A percentile compares a stretch with the other conserved stretches of the same genome.
phyloP scores from a whole-genome alignment of 768 basidiomycete genomes.

The Xerocomellus intermedius region DNA sequence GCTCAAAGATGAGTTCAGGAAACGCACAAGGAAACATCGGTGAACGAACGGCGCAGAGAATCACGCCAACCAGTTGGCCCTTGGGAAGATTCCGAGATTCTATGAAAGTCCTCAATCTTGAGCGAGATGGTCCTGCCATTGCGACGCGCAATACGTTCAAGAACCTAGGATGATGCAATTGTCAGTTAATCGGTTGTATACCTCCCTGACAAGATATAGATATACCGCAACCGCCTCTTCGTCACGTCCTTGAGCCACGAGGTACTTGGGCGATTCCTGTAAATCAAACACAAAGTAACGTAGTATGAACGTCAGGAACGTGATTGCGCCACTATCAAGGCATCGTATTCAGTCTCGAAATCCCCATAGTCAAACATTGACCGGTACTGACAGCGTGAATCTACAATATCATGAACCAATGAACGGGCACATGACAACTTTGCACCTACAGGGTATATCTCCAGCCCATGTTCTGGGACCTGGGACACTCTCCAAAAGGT shows the following conservation, averaged over 20 bases:
- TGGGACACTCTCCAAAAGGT: constrained; percentile 41
- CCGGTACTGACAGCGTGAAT: constrained; percentile 38
- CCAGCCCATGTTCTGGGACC: constrained; percentile 59
- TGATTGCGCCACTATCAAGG: constrained; percentile 41
- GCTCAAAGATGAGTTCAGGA: background rate
- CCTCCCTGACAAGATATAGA: background rate
- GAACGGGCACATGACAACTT: background rate
- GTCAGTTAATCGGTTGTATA: background rate
- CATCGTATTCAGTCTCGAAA: background rate
- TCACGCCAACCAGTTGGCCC: constrained; percentile 18
- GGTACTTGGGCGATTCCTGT: constrained; percentile 62
- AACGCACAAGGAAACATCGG: constrained; percentile 40
- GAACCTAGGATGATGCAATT: constrained; percentile 32
- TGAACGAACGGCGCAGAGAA: constrained; percentile 35
- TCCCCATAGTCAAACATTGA: background rate
- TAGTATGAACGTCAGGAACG: constrained; percentile 50
- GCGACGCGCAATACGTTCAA: constrained; percentile 46
- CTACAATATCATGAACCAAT: constrained; percentile 20
- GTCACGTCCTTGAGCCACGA: constrained; percentile 55
- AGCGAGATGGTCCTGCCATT: constrained; percentile 48
- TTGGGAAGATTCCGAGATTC: constrained; percentile 23
- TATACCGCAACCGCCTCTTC: constrained; percentile 49
- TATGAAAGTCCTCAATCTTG: constrained; percentile 43
- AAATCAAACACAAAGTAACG: constrained; percentile 59
- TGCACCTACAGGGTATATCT: constrained; percentile 46